A percentile compares a stretch with the other conserved stretches of the same genome.
Conservation (phyloP, 2,329 filamentous ascomycete genomes). For the Trichothecium sympodiale region DNA sequence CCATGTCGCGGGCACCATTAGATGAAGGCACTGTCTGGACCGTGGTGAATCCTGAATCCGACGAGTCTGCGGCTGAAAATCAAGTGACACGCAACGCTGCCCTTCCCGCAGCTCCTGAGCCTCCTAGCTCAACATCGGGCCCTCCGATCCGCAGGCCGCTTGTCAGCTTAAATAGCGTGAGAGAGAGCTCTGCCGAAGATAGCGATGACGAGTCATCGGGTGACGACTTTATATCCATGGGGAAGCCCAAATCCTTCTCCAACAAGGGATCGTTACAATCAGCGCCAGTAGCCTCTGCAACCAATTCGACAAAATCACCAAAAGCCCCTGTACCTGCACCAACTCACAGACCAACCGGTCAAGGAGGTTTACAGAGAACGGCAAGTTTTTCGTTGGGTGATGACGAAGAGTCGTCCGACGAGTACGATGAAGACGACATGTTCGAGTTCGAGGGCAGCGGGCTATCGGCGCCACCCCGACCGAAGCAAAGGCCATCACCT, state of each 20-base stretch:
- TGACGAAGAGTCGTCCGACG: slow-evolving; percentile 2
- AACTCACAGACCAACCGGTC: not conserved
- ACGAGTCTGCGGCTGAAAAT: slow-evolving; percentile 10
- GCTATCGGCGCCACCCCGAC: slow-evolving; percentile 17
- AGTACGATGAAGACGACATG: slow-evolving; percentile 28
- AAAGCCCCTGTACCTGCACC: not conserved
- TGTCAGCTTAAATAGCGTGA: too few species aligned
- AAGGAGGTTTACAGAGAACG: not conserved
- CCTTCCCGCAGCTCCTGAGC: not conserved
- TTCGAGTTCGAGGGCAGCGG: slow-evolving; percentile 33
- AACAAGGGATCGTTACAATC: slow-evolving; percentile 13
- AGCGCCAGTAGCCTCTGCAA: not conserved
- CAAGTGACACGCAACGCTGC: slow-evolving; percentile 3
- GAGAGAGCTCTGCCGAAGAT: slow-evolving; percentile 2
- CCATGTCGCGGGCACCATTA: slow-evolving; percentile 38
- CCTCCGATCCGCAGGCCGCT: too few species aligned
- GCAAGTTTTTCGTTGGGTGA: too few species aligned
- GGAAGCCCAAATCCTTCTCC: slow-evolving; percentile 19
- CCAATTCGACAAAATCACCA: slow-evolving; percentile 6
- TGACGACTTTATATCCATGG: slow-evolving; percentile 29
- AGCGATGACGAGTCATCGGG: slow-evolving; percentile 24
- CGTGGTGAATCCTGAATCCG: slow-evolving; percentile 27
- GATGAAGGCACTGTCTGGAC: slow-evolving; percentile 41
- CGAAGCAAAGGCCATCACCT: slow-evolving; percentile 12
- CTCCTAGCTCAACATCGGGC: not conserved